phyloP scores from a whole-genome alignment of 495 filamentous ascomycete genomes.

The Usnea hakonensis region DNA sequence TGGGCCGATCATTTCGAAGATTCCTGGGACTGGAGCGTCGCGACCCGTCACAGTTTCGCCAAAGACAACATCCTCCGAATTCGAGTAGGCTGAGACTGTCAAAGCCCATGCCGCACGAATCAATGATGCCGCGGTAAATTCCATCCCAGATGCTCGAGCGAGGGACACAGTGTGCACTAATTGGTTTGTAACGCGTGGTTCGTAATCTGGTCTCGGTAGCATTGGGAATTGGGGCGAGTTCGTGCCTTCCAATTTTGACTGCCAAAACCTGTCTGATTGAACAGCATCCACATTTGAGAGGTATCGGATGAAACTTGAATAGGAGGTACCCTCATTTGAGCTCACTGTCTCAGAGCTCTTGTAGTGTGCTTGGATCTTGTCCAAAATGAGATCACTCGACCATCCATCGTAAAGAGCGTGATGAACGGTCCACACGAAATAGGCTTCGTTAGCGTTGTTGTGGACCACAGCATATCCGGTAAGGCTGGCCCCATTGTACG shows the following conservation, averaged over 20 bases:
- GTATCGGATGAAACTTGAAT: constrained; percentile 36
- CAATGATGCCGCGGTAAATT: constrained; percentile 49
- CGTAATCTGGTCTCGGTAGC: constrained; percentile 47
- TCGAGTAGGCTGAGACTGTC: constrained; percentile 45
- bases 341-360: background rate
- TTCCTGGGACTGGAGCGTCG: constrained; percentile 39
- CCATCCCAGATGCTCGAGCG: constrained; percentile 29
- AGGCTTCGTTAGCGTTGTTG: constrained; percentile 26
- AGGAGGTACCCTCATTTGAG: background rate
- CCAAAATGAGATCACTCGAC: constrained; percentile 50
- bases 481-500: constrained; percentile 38
- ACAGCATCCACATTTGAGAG: constrained; percentile 32
- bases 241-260: constrained; percentile 42
- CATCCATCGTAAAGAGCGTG: constrained; percentile 66
- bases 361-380: constrained; percentile 34
- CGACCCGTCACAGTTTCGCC: constrained; percentile 51
- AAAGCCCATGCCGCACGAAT: constrained; percentile 59
- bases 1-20: constrained; percentile 45
- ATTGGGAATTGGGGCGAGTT: constrained; percentile 50
- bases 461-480: constrained; percentile 47
- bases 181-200: constrained; percentile 45
- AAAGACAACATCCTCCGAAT: constrained; percentile 48
- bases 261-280: constrained; percentile 39
- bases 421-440: constrained; percentile 57
- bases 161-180: constrained; percentile 44